Evolutionary conservation across 2,329 filamentous ascomycete species (phyloP).

Genomic region (Dothideomycetes sp.): DNA sequence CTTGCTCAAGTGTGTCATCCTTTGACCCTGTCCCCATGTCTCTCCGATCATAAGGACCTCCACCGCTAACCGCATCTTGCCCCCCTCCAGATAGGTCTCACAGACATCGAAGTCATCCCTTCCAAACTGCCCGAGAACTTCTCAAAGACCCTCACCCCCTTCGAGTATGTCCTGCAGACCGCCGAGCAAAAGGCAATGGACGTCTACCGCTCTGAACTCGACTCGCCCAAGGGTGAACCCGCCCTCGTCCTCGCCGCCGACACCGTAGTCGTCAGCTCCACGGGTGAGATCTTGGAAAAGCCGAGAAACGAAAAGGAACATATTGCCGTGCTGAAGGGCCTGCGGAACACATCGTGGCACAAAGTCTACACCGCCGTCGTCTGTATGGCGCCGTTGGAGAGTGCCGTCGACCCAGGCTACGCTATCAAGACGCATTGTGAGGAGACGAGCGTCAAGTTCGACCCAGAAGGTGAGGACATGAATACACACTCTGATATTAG

Average conservation of each 20-base stretch:
- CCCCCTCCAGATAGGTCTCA: slow-evolving; percentile 56
- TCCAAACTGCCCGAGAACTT: slow-evolving; percentile 79
- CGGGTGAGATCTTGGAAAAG: slow-evolving; percentile 80
- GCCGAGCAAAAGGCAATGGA: slow-evolving; percentile 72
- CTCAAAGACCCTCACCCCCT: slow-evolving; percentile 66
- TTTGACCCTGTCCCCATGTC: background rate
- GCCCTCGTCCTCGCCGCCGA: slow-evolving; percentile 82
- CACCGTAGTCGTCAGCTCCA: slow-evolving; percentile 74
- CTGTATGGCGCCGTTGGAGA: slow-evolving; percentile 70
- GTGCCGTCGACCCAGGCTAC: slow-evolving; percentile 77
- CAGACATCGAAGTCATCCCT: slow-evolving; percentile 71
- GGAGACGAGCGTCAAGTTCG: slow-evolving; percentile 86
- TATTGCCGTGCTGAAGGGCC: slow-evolving; percentile 66
- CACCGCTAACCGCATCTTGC: background rate
- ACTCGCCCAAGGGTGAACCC: slow-evolving; percentile 56
- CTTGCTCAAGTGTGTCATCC: slow-evolving; percentile 51
- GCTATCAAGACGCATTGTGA: slow-evolving; percentile 70
- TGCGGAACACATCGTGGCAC: slow-evolving; percentile 54
- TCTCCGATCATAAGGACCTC: slow-evolving; percentile 1
- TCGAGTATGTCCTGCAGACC: slow-evolving; percentile 85
- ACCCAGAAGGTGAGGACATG: slow-evolving; percentile 44
- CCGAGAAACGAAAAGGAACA: slow-evolving; percentile 73
- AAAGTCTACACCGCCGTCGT: slow-evolving; percentile 79
- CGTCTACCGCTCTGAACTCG: slow-evolving; percentile 52
- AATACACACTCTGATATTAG: no score